Base-by-base conservation (phyloP, 345 rosid species). In the Eucalyptus brandiana region DNA sequence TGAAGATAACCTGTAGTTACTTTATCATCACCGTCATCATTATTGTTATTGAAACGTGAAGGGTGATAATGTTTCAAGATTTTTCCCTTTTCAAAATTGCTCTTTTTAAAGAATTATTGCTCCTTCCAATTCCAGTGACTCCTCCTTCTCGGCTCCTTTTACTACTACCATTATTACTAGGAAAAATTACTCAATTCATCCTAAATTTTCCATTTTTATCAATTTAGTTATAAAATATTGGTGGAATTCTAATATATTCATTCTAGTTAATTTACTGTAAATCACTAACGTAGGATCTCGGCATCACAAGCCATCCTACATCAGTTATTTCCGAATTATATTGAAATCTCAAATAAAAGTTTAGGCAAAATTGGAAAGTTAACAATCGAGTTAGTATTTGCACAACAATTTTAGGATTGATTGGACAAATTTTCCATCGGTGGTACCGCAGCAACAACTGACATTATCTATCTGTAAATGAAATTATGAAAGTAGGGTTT, bases 281-380 rank as follows among this genome's bases (percentile, higher is more conserved):
- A n/a, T 28, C 9, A 4, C 3, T 67, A 1, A 16, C 3, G 1
- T 15, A 32, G 9, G 19, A 1, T 65, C 18, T 15, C 30, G 9
- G 4, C 37, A 62, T 30, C 10, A 0, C 11, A 54, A 8, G 0
- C 28, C 60, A 56, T 56, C 28, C 60, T 23, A 56, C 12, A 56
- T 56, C 0, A 54, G 12, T 23, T 4, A 23, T 56, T 56, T 56
- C 12, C 4, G 28, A 21, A 12, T 5, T 12, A 60, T 0, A 26
- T 26, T 60, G 7, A 12, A 60, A 60, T 26, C 30, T 60, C 4
- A 6, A 26, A 60, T 26, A 60, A 28, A 60, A 28, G 15, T 60
- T 60, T 60, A 60, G n/a, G 7, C 12, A 60, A 28, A 60, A 60
- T 28, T 60, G 6, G 11, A 60, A 60, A 28, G 15, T 60, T 60